Evolutionary conservation across 2,329 filamentous ascomycete species (phyloP).

Genomic region (Ophiognomonia clavigignenti-juglandacearum): DNA sequence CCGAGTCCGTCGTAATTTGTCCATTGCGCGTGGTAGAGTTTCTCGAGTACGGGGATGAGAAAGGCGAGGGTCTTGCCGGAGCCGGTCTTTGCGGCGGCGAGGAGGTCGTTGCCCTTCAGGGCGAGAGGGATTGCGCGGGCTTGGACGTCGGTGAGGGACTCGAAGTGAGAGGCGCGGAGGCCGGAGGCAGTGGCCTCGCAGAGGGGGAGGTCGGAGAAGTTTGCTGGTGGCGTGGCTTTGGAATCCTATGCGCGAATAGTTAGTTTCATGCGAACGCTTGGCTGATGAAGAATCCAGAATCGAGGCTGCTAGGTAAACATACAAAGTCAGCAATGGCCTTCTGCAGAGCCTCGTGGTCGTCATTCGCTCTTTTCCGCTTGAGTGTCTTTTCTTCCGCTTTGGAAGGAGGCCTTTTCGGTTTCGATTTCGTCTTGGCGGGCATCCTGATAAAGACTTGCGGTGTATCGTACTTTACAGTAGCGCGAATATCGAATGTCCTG

Average conservation of each 20-base stretch:
- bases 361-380: constrained; percentile 21
- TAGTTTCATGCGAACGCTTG: no score
- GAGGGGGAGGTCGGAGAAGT: constrained; percentile 80
- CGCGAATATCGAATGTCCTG: no score
- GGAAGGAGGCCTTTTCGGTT: constrained; percentile 6
- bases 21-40: constrained; percentile 84
- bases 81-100: constrained; percentile 92
- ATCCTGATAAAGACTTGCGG: no score
- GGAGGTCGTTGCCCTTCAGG: constrained; percentile 79
- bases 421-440: no score
- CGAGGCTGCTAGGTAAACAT: constrained; percentile 19
- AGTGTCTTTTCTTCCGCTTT: constrained; percentile 18
- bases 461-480: no score
- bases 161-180: constrained; percentile 82
- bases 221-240: constrained; percentile 53
- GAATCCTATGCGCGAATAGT: constrained; percentile 42
- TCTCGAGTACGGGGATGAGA: constrained; percentile 85
- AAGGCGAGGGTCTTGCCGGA: constrained; percentile 96
- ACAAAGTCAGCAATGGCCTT: constrained; percentile 59
- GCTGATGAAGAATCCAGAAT: no score
- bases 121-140: constrained; percentile 81
- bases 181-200: constrained; percentile 75
- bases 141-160: constrained; percentile 87
- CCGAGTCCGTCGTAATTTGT: constrained; percentile 87
- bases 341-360: constrained; percentile 24